phyloP scores from a whole-genome alignment of 139 green algal genomes.

The Chloropicon primus region DNA sequence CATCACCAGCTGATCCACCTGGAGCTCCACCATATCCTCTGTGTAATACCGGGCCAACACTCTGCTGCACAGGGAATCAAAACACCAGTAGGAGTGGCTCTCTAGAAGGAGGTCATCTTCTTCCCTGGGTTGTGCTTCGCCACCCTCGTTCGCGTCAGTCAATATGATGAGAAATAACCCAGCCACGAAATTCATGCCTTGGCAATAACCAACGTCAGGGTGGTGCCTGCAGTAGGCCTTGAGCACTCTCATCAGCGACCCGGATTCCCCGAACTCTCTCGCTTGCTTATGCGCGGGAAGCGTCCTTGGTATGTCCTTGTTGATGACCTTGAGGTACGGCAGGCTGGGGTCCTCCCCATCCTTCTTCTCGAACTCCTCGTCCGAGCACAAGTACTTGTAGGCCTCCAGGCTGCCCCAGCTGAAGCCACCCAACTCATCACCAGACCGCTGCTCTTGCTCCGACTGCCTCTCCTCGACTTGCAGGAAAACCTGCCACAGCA shows the following conservation, averaged over 20 bases:
- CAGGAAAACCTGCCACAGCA: not conserved
- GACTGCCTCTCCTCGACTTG: not conserved
- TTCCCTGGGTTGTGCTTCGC: too few relatives aligned
- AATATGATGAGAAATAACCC: slow-evolving; percentile 57
- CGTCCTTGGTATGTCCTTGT: not conserved
- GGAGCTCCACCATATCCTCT: not conserved
- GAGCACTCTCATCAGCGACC: slow-evolving; percentile 43
- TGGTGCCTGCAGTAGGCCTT: slow-evolving; percentile 51
- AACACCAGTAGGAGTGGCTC: not conserved
- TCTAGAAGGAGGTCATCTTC: too few relatives aligned
- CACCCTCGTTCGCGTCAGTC: not conserved
- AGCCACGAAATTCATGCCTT: slow-evolving; percentile 56
- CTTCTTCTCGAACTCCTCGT: not conserved
- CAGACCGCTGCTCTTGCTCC: not conserved
- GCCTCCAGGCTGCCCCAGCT: not conserved
- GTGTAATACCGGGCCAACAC: not conserved
- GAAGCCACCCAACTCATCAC: not conserved
- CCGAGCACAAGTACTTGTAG: not conserved
- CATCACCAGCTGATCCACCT: not conserved
- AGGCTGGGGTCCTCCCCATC: not conserved
- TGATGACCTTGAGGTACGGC: not conserved
- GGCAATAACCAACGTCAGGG: slow-evolving; percentile 47
- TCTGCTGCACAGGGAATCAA: not conserved
- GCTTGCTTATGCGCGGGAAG: not conserved
- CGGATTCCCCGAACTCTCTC: not conserved